Evolutionary conservation across 495 filamentous ascomycete species (phyloP).

Genomic region (Bathelium albidoporum): DNA sequence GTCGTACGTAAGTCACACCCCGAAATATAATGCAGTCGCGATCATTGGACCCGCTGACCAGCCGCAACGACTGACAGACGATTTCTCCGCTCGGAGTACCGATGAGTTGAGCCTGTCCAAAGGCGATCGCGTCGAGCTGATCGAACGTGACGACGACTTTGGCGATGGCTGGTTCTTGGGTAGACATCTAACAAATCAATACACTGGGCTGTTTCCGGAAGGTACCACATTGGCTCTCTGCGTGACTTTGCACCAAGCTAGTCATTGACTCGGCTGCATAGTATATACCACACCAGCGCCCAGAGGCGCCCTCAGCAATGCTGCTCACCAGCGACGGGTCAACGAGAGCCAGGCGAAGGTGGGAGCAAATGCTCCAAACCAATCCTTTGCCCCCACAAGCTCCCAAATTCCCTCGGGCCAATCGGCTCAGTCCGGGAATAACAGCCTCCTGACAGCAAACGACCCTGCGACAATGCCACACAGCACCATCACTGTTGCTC

Average conservation of each 20-base stretch:
- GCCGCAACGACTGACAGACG: slow-evolving; percentile 37
- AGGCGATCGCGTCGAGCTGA: slow-evolving; percentile 80
- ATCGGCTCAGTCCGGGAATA: neutral
- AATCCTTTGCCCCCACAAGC: neutral
- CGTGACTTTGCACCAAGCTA: neutral
- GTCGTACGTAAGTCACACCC: slow-evolving; percentile 23
- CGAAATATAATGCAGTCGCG: too few species aligned
- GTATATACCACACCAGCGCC: slow-evolving; percentile 34
- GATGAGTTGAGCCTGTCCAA: slow-evolving; percentile 86
- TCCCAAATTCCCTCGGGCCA: neutral
- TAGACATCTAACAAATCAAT: slow-evolving; percentile 60
- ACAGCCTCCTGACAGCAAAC: slow-evolving; percentile 19
- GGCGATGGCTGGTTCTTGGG: slow-evolving; percentile 97
- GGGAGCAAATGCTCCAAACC: slow-evolving; percentile 2
- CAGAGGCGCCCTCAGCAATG: slow-evolving; percentile 20
- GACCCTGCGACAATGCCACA: slow-evolving; percentile 31
- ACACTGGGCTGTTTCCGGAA: slow-evolving; percentile 82
- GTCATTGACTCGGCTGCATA: slow-evolving; percentile 8
- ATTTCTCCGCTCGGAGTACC: slow-evolving; percentile 78
- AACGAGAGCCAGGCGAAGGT: slow-evolving; percentile 14
- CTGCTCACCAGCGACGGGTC: slow-evolving; percentile 18
- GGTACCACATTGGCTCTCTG: slow-evolving; percentile 43
- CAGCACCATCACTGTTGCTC: slow-evolving; percentile 13
- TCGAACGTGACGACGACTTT: slow-evolving; percentile 95
- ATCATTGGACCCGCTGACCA: neutral